Evolutionary conservation across 805 yeast genomes (phyloP).

Genomic region (Martiniozyma abietophila): DNA sequence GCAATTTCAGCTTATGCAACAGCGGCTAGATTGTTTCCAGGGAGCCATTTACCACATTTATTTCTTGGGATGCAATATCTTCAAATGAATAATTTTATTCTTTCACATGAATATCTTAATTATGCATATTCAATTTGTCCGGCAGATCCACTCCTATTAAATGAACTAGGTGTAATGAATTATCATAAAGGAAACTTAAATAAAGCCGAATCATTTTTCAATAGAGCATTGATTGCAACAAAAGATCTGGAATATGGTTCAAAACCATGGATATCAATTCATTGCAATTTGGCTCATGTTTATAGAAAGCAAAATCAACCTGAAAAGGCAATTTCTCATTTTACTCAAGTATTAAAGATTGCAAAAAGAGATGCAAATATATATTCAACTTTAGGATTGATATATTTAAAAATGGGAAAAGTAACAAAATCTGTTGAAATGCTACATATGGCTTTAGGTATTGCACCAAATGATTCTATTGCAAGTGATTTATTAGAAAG

Average conservation of each 20-base stretch:
- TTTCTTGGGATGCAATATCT: constrained; percentile 95
- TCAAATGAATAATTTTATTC: constrained; percentile 70
- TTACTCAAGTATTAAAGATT: constrained; percentile 63
- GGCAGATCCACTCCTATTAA: constrained; percentile 76
- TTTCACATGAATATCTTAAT: constrained; percentile 79
- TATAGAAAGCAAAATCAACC: constrained; percentile 57
- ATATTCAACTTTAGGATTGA: constrained; percentile 76
- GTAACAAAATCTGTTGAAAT: constrained; percentile 59
- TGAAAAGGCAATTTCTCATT: constrained; percentile 63
- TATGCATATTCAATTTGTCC: constrained; percentile 73
- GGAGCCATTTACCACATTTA: constrained; percentile 81
- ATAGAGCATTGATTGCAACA: constrained; percentile 64
- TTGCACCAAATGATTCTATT: constrained; percentile 72
- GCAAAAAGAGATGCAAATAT: constrained; percentile 63
- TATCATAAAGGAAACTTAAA: constrained; percentile 63
- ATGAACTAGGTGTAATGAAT: constrained; percentile 88
- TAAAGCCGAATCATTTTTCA: constrained; percentile 62
- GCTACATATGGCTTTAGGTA: constrained; percentile 72
- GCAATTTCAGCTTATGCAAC: constrained; percentile 96
- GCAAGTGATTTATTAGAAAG: constrained; percentile 73
- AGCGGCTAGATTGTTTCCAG: constrained; percentile 85
- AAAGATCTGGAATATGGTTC: constrained; percentile 65
- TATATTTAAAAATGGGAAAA: constrained; percentile 62
- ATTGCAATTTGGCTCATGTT: constrained; percentile 82
- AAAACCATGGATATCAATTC: constrained; percentile 76